Conservation (phyloP, 1,139 yeast genomes). For the Blastobotrys aristatus region DNA sequence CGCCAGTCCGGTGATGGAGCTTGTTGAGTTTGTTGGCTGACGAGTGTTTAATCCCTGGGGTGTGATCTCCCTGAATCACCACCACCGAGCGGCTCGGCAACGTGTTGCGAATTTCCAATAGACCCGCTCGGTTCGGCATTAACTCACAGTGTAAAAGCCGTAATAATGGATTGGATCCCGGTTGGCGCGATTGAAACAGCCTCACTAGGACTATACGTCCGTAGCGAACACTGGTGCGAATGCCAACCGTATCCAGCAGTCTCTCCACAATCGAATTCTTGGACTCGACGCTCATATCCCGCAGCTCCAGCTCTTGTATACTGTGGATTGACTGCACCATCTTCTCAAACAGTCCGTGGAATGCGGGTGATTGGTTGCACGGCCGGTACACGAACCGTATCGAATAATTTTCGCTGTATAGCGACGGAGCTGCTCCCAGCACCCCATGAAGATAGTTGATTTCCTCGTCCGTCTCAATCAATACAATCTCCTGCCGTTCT, state of each 20-base stretch:
- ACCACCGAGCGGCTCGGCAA: background rate
- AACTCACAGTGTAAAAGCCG: background rate
- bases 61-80: background rate
- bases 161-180: too few species aligned
- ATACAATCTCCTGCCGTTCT: background rate
- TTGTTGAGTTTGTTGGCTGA: background rate
- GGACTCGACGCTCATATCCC: constrained; percentile 2
- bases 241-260: too few species aligned
- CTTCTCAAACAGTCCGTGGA: background rate
- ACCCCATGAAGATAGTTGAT: background rate
- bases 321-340: background rate
- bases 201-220: background rate
- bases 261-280: too few species aligned
- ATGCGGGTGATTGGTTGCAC: background rate
- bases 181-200: background rate
- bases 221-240: too few species aligned
- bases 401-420: background rate
- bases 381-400: background rate
- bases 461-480: background rate
- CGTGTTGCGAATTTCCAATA: background rate
- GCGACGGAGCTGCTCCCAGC: background rate
- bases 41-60: background rate
- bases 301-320: background rate
- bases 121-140: background rate
- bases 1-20: background rate